A percentile compares a stretch with the other conserved stretches of the same genome.
Evolutionary conservation across 441 rosid genomes (phyloP).

Genomic region (Pelargonium fulgidum): DNA sequence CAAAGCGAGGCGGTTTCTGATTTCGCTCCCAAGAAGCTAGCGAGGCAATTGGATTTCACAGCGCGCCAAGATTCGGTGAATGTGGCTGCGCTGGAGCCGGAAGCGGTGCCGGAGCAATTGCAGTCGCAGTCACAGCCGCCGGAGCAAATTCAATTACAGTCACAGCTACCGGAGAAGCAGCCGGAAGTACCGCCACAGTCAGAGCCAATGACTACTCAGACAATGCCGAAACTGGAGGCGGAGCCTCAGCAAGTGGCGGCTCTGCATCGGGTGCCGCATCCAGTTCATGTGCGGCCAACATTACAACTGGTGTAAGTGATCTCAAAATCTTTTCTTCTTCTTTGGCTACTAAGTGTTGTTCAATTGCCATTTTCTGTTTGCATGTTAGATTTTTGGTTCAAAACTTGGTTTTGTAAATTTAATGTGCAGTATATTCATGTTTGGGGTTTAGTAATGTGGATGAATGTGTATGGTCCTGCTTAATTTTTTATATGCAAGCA

Average conservation of each 20-base stretch:
- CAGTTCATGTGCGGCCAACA: slow-evolving; percentile 32
- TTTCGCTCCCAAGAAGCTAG: slow-evolving; percentile 58
- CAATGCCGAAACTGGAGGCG: slow-evolving; percentile 21
- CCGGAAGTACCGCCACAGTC: slow-evolving; percentile 10
- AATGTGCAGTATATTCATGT: not conserved
- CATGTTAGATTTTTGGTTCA: not conserved
- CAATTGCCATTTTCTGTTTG: not conserved
- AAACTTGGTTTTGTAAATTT: not conserved
- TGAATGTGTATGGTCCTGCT: not conserved
- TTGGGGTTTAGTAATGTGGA: not conserved
- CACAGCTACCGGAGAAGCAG: slow-evolving; percentile 4
- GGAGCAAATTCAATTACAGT: not conserved
- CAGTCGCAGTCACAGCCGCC: slow-evolving; percentile 17
- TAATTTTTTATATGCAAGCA: not conserved
- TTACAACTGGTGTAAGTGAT: slow-evolving; percentile 27
- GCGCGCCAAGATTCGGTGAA: slow-evolving; percentile 22
- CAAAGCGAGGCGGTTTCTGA: slow-evolving; percentile 32
- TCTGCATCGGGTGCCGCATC: slow-evolving; percentile 35
- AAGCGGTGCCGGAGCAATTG: not conserved
- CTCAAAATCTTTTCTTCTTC: not conserved
- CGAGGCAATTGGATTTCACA: slow-evolving; percentile 79
- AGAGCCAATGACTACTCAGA: slow-evolving; percentile 17
- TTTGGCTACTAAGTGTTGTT: not conserved
- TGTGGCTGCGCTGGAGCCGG: slow-evolving; percentile 3
- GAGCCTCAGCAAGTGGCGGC: slow-evolving; percentile 20